Conservation (phyloP, 768 basidiomycete species). For the Erythrobasidium yunnanense region DNA sequence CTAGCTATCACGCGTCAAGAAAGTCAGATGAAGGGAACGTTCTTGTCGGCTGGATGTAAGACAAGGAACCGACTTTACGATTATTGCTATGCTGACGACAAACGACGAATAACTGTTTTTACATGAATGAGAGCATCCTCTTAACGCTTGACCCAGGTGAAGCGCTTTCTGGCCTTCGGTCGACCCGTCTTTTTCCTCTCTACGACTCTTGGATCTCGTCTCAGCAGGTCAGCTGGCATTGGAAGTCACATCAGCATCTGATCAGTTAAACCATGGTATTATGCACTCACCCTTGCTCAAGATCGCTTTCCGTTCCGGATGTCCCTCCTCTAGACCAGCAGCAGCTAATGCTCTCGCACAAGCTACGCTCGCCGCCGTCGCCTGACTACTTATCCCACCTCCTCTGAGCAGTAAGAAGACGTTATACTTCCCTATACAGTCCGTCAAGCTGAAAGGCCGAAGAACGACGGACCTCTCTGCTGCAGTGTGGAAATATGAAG, state of each 20-base stretch:
- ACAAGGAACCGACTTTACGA: too few species aligned
- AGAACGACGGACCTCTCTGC: conserved; percentile 70
- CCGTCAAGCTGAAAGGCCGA: conserved; percentile 71
- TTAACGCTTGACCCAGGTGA: conserved; percentile 93
- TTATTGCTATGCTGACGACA: too few species aligned
- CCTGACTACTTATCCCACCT: conserved; percentile 83
- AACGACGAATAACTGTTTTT: not conserved
- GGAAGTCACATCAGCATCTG: too few species aligned
- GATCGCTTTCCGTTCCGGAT: conserved; percentile 46
- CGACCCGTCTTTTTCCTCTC: conserved; percentile 94
- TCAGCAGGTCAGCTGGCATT: conserved; percentile 66
- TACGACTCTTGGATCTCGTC: conserved; percentile 92
- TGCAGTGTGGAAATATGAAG: conserved; percentile 63
- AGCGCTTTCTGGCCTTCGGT: conserved; percentile 83
- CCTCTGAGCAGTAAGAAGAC: conserved; percentile 61
- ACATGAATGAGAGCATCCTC: not conserved
- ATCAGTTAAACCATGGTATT: too few species aligned
- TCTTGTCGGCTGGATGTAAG: not conserved
- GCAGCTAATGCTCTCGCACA: conserved; percentile 42
- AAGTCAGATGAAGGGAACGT: not conserved
- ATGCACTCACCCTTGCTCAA: conserved; percentile 66
- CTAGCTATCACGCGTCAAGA: not conserved
- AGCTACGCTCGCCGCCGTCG: conserved; percentile 57
- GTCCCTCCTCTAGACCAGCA: conserved; percentile 52
- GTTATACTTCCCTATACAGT: conserved; percentile 66